Conservation (phyloP, 2,329 filamentous ascomycete genomes). For the Sarocladium oryzae region DNA sequence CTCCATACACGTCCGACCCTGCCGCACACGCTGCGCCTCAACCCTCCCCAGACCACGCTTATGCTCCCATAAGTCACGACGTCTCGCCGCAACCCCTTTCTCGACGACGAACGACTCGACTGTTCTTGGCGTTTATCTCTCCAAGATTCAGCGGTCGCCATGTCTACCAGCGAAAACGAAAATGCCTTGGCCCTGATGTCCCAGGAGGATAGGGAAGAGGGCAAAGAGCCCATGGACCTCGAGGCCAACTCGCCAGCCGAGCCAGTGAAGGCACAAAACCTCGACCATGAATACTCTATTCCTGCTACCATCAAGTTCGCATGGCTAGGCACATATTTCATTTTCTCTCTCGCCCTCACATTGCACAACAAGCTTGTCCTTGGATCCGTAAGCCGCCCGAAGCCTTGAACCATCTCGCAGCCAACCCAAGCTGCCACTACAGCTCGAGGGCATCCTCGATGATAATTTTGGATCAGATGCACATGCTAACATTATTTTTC, state of each 20-base stretch:
- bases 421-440: too few species aligned
- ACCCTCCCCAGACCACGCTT: neutral
- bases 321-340: slow-evolving; percentile 46
- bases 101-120: neutral
- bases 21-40: slow-evolving; percentile 2
- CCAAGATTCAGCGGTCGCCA: slow-evolving; percentile 14
- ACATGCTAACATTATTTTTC: neutral
- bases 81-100: neutral
- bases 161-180: slow-evolving; percentile 27
- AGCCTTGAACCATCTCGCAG: too few species aligned
- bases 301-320: slow-evolving; percentile 39
- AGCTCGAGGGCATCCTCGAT: too few species aligned
- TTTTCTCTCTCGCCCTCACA: slow-evolving; percentile 41
- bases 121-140: neutral
- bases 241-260: slow-evolving; percentile 25
- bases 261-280: slow-evolving; percentile 25
- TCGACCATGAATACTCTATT: slow-evolving; percentile 39
- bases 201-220: slow-evolving; percentile 25
- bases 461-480: neutral
- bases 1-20: neutral
- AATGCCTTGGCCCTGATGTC: slow-evolving; percentile 23
- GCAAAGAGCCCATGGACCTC: slow-evolving; percentile 25
- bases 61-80: slow-evolving; percentile 1
- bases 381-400: slow-evolving; percentile 34
- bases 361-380: slow-evolving; percentile 55